phyloP scores from a whole-genome alignment of 805 yeast species.

The Metschnikowia noctiluminum region DNA sequence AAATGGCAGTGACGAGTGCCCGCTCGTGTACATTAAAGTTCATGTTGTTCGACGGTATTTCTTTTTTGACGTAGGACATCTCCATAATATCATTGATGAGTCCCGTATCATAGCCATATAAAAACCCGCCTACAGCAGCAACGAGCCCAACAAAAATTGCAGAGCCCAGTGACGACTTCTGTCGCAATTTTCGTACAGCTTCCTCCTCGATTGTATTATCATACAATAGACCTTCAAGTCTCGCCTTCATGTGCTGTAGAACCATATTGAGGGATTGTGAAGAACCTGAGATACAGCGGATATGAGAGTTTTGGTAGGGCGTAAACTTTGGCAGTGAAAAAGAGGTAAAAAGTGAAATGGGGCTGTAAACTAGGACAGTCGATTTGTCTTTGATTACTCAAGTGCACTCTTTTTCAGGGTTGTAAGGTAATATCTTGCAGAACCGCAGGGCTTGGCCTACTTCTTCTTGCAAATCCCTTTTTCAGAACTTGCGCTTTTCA shows the following conservation, averaged over 20 bases:
- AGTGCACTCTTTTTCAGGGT: background rate
- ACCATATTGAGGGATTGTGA: constrained; percentile 4
- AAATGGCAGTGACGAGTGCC: constrained; percentile 72
- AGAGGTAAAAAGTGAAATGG: background rate
- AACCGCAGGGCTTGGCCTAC: too few relatives aligned
- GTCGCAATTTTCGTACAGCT: constrained; percentile 35
- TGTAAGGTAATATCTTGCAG: too few relatives aligned
- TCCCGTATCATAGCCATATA: constrained; percentile 90
- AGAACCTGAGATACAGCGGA: background rate
- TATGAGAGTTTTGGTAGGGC: background rate
- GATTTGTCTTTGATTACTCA: background rate
- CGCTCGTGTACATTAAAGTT: constrained; percentile 59
- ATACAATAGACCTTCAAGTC: constrained; percentile 28
- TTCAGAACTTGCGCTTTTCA: too few relatives aligned
- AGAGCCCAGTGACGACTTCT: constrained; percentile 53
- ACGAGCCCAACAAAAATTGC: constrained; percentile 73
- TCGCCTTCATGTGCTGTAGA: constrained; percentile 4
- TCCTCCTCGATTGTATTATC: constrained; percentile 37
- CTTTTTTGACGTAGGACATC: constrained; percentile 61
- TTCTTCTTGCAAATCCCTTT: too few relatives aligned
- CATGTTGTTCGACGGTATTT: constrained; percentile 47
- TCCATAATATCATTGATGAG: constrained; percentile 74
- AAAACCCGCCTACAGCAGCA: constrained; percentile 88
- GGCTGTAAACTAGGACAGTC: background rate
- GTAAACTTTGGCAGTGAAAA: background rate